These are phyloP conservation scores for Lecanicillium sp. DNA, from an alignment of 2,329 filamentous ascomycete genomes.

Conservation along the genomic window DNA sequence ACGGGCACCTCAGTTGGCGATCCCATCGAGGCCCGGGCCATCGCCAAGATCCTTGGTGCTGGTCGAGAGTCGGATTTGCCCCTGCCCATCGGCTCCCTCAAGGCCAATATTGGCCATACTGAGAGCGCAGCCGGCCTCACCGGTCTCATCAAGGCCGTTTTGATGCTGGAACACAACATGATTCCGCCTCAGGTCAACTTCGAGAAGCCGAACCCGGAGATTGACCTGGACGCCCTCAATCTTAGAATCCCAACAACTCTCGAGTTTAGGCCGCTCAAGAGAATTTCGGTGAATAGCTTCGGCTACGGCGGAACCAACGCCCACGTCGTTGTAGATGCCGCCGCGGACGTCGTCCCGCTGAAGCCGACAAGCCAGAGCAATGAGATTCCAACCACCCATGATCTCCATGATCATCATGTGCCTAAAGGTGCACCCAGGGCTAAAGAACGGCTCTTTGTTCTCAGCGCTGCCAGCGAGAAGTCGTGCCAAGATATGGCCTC, in stretches of 20 bases:
- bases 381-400: not conserved
- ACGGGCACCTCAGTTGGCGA: constrained; percentile 31
- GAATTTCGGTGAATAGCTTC: constrained; percentile 6
- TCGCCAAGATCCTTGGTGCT: constrained; percentile 7
- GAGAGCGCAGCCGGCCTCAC: constrained; percentile 22
- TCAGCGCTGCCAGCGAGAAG: constrained; percentile 19
- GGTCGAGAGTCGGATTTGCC: constrained; percentile 11
- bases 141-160: constrained; percentile 22
- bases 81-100: constrained; percentile 23
- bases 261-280: constrained; percentile 12
- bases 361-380: not conserved
- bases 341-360: not conserved
- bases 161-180: constrained; percentile 19
- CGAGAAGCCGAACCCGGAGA: constrained; percentile 20
- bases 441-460: constrained; percentile 16
- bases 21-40: constrained; percentile 22
- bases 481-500: constrained; percentile 16
- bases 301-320: constrained; percentile 8
- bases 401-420: constrained; percentile 3
- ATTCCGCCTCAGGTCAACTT: constrained; percentile 19
- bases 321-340: constrained; percentile 5
- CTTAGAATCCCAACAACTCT: constrained; percentile 6
- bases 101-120: constrained; percentile 26
- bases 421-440: constrained; percentile 1
- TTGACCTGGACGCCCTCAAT: constrained; percentile 19